Percentiles rank a stretch among this genome's conserved stretches.
Conservation (phyloP, 2,329 filamentous ascomycete species). For the Rhynchosporium graminicola region DNA sequence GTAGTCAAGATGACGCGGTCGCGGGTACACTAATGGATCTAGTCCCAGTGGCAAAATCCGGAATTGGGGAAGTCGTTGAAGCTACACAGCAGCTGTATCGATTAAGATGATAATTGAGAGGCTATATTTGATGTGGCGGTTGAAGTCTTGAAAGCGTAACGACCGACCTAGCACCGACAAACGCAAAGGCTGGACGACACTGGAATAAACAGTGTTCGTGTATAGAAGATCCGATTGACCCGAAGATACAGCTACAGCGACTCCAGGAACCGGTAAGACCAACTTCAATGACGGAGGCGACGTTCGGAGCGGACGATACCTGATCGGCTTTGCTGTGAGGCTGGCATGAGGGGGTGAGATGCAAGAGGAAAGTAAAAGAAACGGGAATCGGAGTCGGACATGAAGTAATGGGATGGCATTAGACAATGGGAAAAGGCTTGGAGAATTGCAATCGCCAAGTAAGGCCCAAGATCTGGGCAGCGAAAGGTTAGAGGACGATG, state of each 20-base stretch:
- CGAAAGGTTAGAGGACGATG: neutral
- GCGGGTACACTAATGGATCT: conserved; percentile 20
- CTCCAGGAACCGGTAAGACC: neutral
- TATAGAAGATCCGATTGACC: neutral
- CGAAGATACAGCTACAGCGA: neutral
- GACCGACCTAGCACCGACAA: neutral
- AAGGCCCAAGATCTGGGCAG: conserved; percentile 11
- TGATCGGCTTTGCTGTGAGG: conserved; percentile 14
- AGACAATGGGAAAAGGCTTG: conserved; percentile 17
- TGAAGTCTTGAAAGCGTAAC: conserved; percentile 5
- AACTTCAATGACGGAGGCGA: neutral
- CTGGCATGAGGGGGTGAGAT: conserved; percentile 12
- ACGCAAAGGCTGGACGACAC: conserved; percentile 13
- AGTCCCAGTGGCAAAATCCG: conserved; percentile 15
- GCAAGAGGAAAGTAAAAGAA: conserved; percentile 2
- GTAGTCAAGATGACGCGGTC: conserved; percentile 27
- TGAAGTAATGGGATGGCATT: conserved; percentile 3
- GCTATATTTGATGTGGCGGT: neutral
- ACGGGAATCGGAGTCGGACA: neutral
- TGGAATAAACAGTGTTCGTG: neutral
- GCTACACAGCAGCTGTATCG: conserved; percentile 6
- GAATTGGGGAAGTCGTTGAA: neutral
- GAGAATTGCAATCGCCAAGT: conserved; percentile 8
- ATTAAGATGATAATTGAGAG: neutral
- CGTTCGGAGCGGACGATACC: conserved; percentile 8